Conservation (phyloP, 2,329 filamentous ascomycete species). For the Scytalidium lignicola region DNA sequence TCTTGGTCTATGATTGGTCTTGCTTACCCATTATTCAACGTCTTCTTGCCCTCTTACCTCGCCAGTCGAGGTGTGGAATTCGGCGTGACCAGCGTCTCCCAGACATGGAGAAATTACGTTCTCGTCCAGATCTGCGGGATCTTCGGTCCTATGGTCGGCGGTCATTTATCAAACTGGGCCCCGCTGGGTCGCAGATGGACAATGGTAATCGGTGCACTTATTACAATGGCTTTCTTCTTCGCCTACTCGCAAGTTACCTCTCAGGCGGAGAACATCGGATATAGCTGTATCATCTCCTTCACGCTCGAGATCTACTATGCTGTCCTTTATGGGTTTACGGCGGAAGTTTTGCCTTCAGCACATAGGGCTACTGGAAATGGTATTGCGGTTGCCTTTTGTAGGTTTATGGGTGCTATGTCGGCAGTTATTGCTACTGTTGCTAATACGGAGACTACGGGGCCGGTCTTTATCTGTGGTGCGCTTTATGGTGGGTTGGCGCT, state of each 20-base stretch:
- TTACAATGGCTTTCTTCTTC: constrained; percentile 64
- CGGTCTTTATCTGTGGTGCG: constrained; percentile 61
- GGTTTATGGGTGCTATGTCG: constrained; percentile 67
- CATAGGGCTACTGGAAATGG: constrained; percentile 70
- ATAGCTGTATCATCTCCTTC: constrained; percentile 63
- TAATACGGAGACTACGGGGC: constrained; percentile 53
- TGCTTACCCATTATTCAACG: constrained; percentile 68
- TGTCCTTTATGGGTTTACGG: constrained; percentile 58
- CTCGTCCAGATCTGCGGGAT: constrained; percentile 62
- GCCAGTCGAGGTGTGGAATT: constrained; percentile 50
- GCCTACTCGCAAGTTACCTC: constrained; percentile 63
- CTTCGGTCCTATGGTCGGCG: constrained; percentile 62
- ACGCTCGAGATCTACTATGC: constrained; percentile 67
- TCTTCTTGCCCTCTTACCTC: constrained; percentile 64
- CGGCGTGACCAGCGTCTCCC: constrained; percentile 44
- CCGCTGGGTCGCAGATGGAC: constrained; percentile 57
- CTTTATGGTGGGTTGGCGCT: constrained; percentile 56
- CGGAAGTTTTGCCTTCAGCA: constrained; percentile 57
- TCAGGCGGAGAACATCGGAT: constrained; percentile 55
- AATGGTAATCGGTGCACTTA: constrained; percentile 57
- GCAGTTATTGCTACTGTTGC: constrained; percentile 60
- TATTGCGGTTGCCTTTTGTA: constrained; percentile 62
- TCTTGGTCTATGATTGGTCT: constrained; percentile 66
- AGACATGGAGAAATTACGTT: constrained; percentile 66
- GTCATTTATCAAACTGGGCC: constrained; percentile 53